Conservation (phyloP, 129 eudicot species). For the Sambucus nigra region DNA sequence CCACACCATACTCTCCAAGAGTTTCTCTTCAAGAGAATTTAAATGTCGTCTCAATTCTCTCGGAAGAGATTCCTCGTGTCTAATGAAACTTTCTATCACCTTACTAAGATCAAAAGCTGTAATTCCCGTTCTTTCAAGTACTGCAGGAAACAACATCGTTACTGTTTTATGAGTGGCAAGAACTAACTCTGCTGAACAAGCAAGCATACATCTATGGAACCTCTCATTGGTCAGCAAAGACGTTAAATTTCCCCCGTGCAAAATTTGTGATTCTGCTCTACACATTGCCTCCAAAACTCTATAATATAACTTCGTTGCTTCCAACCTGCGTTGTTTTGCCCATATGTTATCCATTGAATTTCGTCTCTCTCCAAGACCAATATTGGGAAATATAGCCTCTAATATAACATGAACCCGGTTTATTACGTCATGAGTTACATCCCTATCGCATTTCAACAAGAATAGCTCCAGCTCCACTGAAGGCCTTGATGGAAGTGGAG, state of each 20-base stretch:
- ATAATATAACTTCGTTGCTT: slow-evolving; percentile 79
- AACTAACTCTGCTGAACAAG: slow-evolving; percentile 95
- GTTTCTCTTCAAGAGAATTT: slow-evolving; percentile 84
- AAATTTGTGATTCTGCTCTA: slow-evolving; percentile 75
- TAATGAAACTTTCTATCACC: slow-evolving; percentile 88
- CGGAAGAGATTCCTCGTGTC: slow-evolving; percentile 91
- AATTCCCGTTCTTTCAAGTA: slow-evolving; percentile 88
- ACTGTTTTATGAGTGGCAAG: slow-evolving; percentile 98
- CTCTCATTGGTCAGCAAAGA: slow-evolving; percentile 82
- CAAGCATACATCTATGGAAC: slow-evolving; percentile 96
- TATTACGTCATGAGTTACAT: slow-evolving; percentile 61
- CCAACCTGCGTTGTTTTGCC: slow-evolving; percentile 86
- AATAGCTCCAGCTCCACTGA: slow-evolving; percentile 53
- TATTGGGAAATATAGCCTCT: slow-evolving; percentile 87
- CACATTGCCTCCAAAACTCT: slow-evolving; percentile 91
- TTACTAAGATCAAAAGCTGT: slow-evolving; percentile 98
- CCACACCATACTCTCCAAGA: slow-evolving; percentile 97
- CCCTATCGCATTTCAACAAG: slow-evolving; percentile 68
- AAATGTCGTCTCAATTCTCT: slow-evolving; percentile 86
- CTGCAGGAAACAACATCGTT: slow-evolving; percentile 97
- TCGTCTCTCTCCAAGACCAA: slow-evolving; percentile 62
- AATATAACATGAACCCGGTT: slow-evolving; percentile 75
- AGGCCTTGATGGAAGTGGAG: slow-evolving; percentile 80
- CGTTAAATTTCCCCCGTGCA: slow-evolving; percentile 64
- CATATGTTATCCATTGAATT: slow-evolving; percentile 79